Base-by-base conservation (phyloP, 768 basidiomycete species). In the Pisolithus microcarpus region DNA sequence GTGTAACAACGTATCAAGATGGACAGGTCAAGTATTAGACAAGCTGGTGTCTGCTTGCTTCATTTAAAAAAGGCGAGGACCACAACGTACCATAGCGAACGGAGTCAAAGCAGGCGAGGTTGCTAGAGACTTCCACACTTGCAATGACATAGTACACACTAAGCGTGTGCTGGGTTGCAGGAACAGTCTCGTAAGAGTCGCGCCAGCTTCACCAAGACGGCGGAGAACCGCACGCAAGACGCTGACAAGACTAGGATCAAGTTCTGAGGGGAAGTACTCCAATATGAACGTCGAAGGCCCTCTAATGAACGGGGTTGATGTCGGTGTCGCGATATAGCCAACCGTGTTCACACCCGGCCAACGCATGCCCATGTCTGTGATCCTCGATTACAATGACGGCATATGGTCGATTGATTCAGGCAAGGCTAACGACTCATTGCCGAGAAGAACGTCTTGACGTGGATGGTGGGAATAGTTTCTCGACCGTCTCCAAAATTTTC, bases 91-190 rank as follows among this genome's bases (percentile, higher is more conserved):
- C 95, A 61, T 84, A 96, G 58, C 85, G 78, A 1, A 93, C 77
- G 0, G 94, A 94, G 44, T 94, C 91, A 61, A 85, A 98, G 38
- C 92, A 73, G 5, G 89, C 91, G 50, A 98, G 71, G 61, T 94
- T 96, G 51, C 91, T 93, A 54, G 88, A 87, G 0, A 93, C 94
- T 63, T 97, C 95, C 0, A 95, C 93, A 53, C 84, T 88, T 1
- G 95, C 88, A 15, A 98, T 76, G n/a, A 96, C 89, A 61, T 97
- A 98, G 72, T 98, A 98, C 11, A 92, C 87, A 50, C 91, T 91
- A 5, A 98, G 74, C 0, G 91, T 89, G 60, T 86, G 87, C 1
- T 64, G 66, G 0, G 81, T 80, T 2, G 72, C 67, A 0, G 91
- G 87, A 10, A 97, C 71, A 8, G 85, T 84, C 0, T 97, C 82